phyloP scores from a whole-genome alignment of 2,329 filamentous ascomycete genomes.

The Escovopsis sp. region DNA sequence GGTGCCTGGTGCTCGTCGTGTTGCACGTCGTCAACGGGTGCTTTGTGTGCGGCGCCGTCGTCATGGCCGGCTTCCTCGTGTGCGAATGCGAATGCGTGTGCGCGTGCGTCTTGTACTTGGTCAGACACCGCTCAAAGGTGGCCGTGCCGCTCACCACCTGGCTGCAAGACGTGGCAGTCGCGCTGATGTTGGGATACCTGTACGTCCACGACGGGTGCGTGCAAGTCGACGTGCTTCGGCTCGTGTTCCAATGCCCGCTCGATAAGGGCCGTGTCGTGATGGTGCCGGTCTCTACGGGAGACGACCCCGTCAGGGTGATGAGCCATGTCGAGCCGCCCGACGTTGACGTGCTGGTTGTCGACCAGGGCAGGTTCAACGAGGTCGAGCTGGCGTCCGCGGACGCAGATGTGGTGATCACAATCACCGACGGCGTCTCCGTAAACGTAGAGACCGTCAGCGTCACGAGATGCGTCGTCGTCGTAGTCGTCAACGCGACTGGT shows the following conservation, averaged over 20 bases:
- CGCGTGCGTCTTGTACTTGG: not conserved
- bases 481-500: not conserved
- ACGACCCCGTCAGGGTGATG: not conserved
- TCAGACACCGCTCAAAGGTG: constrained; percentile 2
- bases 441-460: constrained; percentile 3
- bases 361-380: not conserved
- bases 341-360: not conserved
- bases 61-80: not conserved
- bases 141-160: not conserved
- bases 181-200: constrained; percentile 4
- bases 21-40: constrained; percentile 10
- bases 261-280: not conserved
- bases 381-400: not conserved
- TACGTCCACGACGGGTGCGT: constrained; percentile 5
- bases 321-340: not conserved
- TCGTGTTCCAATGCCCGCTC: constrained; percentile 4
- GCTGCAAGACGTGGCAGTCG: constrained; percentile 2
- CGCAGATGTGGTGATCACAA: not conserved
- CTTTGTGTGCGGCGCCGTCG: constrained; percentile 2
- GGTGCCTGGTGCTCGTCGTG: constrained; percentile 9
- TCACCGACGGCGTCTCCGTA: constrained; percentile 1
- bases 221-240: constrained; percentile 4
- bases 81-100: not conserved
- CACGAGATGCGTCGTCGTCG: constrained; percentile 2
- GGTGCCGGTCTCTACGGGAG: not conserved